Percentiles rank a stretch among this genome's conserved stretches.
These are phyloP conservation scores for Irpex rosettiformis DNA, from an alignment of 1,284 basidiomycete species.

Conservation along the genomic window DNA sequence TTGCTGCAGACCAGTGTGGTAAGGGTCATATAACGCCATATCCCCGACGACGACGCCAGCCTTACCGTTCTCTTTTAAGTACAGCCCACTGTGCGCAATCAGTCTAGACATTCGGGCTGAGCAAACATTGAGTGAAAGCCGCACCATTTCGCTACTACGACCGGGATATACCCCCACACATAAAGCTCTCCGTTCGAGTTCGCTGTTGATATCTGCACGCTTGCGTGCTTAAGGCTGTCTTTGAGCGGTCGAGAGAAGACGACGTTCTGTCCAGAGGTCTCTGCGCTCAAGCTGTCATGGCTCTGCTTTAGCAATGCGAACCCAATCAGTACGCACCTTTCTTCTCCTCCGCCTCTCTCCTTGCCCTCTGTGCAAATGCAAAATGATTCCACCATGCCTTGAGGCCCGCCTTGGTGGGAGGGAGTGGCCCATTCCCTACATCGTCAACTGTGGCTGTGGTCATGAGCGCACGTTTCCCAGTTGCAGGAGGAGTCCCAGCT, in stretches of 20 bases:
- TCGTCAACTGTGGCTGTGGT: conserved; percentile 18
- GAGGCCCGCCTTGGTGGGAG: conserved; percentile 59
- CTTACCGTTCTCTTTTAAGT: conserved; percentile 87
- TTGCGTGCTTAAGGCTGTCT: conserved; percentile 83
- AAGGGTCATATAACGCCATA: conserved; percentile 3
- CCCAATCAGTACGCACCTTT: conserved; percentile 27
- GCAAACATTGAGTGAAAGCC: conserved; percentile 29
- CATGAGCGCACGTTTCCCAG: conserved; percentile 11
- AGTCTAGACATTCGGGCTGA: conserved; percentile 10
- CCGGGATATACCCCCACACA: conserved; percentile 93
- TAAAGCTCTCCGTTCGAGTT: conserved; percentile 79
- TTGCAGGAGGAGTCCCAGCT: conserved; percentile 3
- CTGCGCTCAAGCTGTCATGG: neutral
- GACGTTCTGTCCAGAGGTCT: conserved; percentile 33
- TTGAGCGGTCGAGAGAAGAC: conserved; percentile 88
- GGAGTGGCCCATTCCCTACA: conserved; percentile 15
- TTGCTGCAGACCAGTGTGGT: conserved; percentile 49
- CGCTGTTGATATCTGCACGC: conserved; percentile 93
- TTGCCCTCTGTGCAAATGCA: conserved; percentile 55
- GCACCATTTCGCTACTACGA: conserved; percentile 95
- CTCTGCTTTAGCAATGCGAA: neutral
- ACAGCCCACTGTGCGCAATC: conserved; percentile 60
- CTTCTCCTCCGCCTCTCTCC: conserved; percentile 44
- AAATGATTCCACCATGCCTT: conserved; percentile 86
- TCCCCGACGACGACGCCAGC: conserved; percentile 11